A percentile compares a stretch with the other conserved stretches of the same genome.
Conservation (phyloP, 805 yeast species). For the Yamadazyma paraphyllophila region DNA sequence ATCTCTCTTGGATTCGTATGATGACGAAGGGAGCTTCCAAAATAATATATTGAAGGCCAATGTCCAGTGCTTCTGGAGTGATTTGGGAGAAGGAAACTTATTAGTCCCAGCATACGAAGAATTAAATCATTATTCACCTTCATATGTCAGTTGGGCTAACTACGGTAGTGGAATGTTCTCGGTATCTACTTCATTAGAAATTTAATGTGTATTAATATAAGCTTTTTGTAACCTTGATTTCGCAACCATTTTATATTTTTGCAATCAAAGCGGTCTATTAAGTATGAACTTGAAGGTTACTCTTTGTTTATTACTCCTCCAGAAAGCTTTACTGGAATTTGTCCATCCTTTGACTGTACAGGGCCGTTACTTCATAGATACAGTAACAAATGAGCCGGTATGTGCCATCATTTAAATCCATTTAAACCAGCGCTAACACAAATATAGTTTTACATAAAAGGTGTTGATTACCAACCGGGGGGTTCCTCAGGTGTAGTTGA, state of each 20-base stretch:
- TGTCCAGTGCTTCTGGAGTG: slow-evolving; percentile 78
- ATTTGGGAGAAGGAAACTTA: slow-evolving; percentile 43
- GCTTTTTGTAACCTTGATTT: neutral
- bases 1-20: slow-evolving; percentile 37
- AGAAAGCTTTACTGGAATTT: slow-evolving; percentile 1
- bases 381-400: slow-evolving; percentile 72
- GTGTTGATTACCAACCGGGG: slow-evolving; percentile 95
- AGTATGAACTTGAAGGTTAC: neutral
- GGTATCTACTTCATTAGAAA: slow-evolving; percentile 47
- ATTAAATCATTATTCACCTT: slow-evolving; percentile 63
- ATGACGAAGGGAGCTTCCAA: slow-evolving; percentile 22
- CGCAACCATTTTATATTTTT: slow-evolving; percentile 3
- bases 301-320: neutral
- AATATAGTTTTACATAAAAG: slow-evolving; percentile 67
- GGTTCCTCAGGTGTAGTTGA: slow-evolving; percentile 76
- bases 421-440: slow-evolving; percentile 15
- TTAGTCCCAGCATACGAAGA: slow-evolving; percentile 73
- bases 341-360: slow-evolving; percentile 67
- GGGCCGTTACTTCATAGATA: slow-evolving; percentile 73
- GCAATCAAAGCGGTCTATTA: neutral
- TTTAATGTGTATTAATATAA: slow-evolving; percentile 16
- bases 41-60: slow-evolving; percentile 48
- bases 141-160: slow-evolving; percentile 63
- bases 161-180: slow-evolving; percentile 66
- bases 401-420: slow-evolving; percentile 12